phyloP scores from a whole-genome alignment of 352 stramenopile species.

The Plasmopara viticola region DNA sequence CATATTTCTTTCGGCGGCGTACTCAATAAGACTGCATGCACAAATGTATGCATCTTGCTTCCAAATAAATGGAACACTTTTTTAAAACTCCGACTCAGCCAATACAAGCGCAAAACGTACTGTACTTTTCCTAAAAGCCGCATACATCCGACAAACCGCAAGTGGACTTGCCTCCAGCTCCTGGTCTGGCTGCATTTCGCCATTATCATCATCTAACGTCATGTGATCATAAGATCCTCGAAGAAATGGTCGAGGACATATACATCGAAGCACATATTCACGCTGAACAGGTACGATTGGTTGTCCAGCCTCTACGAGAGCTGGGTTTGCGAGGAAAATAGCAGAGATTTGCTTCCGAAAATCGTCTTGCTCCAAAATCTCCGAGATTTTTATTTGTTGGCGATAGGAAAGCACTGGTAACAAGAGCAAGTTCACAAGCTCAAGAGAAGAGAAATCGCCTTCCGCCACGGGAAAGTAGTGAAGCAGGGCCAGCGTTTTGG shows the following conservation, averaged over 20 bases:
- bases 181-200: conserved; percentile 15
- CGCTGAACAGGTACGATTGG: conserved; percentile 35
- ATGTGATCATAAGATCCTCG: conserved; percentile 34
- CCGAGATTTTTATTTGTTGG: conserved; percentile 31
- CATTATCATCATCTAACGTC: conserved; percentile 18
- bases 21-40: too few relatives aligned
- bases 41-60: too few relatives aligned
- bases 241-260: conserved; percentile 62
- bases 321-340: conserved; percentile 43
- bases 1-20: too few relatives aligned
- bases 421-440: conserved; percentile 36
- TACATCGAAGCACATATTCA: conserved; percentile 73
- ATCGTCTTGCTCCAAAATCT: conserved; percentile 26
- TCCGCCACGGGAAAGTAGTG: conserved; percentile 33
- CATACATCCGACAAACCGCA: conserved; percentile 78
- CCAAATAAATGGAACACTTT: too few relatives aligned
- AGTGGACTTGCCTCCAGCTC: conserved; percentile 50
- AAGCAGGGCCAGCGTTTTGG: conserved; percentile 40
- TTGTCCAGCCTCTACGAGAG: conserved; percentile 19
- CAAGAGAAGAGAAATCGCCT: conserved; percentile 12
- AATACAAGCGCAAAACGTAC: conserved; percentile 69
- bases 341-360: conserved; percentile 32
- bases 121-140: conserved; percentile 64
- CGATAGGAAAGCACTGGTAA: conserved; percentile 21
- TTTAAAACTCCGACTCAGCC: conserved; percentile 69